Conservation (phyloP, 2,329 filamentous ascomycete genomes). For the Trichoderma atroviride region DNA sequence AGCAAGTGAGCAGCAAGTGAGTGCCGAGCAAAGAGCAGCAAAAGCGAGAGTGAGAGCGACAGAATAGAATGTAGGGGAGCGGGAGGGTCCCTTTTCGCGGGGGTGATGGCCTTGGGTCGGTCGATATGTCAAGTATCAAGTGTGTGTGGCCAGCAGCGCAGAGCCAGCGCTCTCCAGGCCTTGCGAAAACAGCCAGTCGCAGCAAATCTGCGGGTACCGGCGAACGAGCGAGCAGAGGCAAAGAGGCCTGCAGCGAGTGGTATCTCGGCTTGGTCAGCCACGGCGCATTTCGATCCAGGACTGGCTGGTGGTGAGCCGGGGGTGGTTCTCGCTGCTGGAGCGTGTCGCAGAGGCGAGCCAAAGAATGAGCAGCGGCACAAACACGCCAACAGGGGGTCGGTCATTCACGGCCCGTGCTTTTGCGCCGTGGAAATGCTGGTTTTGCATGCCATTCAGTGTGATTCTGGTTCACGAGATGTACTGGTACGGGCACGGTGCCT, state of each 20-base stretch:
- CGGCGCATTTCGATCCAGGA: slow-evolving; percentile 13
- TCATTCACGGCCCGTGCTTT: slow-evolving; percentile 27
- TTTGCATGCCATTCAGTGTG: not conserved
- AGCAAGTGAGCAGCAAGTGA: not conserved
- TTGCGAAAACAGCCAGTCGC: not conserved
- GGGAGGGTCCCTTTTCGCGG: not conserved
- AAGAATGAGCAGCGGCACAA: slow-evolving; percentile 28
- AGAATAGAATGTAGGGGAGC: not conserved
- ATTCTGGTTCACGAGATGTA: not conserved
- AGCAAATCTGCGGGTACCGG: not conserved
- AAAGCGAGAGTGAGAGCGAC: not conserved
- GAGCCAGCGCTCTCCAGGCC: not conserved
- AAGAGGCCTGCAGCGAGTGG: not conserved
- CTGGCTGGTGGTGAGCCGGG: slow-evolving; percentile 1
- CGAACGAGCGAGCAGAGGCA: not conserved
- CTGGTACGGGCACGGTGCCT: not conserved
- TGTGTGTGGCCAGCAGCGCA: not conserved
- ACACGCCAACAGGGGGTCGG: slow-evolving; percentile 24
- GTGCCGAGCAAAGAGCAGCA: not conserved
- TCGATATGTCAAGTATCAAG: not conserved
- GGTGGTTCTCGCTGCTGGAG: not conserved
- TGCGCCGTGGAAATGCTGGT: slow-evolving; percentile 7
- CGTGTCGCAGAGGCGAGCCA: slow-evolving; percentile 29
- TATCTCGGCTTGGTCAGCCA: slow-evolving; percentile 10
- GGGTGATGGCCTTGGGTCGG: slow-evolving; percentile 5